Evolutionary conservation across 139 green algal genomes (phyloP), one percentile per base, ranked within the genome.

Genomic region (Volvox reticuliferus): DNA sequence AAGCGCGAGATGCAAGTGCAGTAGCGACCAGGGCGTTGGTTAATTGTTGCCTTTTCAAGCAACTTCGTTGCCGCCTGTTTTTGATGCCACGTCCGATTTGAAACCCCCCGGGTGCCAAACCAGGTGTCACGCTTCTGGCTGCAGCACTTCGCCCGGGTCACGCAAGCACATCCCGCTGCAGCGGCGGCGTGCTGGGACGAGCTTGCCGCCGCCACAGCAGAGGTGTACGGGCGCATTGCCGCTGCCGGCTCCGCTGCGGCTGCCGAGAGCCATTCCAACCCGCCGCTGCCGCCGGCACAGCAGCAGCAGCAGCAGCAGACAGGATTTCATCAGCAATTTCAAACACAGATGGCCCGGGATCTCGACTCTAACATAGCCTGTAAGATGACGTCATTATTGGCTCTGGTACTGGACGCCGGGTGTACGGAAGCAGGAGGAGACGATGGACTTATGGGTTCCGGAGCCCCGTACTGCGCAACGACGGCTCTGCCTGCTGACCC

Each of bases 91-190:
- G 44, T 55, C 44, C 9, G 44, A 55, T 55, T 9, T 55, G 9
- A 55, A 14, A 9, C 44, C 44, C 5, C 44, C 44, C 44, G 5
- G 44, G 5, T 55, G 44, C 44, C 44, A 55, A 55, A 55, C 12
- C 61, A 89, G 85, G 69, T 89, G 0, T 79, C 85, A 2, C 37
- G 69, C 0, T 89, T 89, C 85, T 89, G 69, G 85, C 44, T 89
- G 85, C 85, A 82, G 28, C 85, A 89, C 85, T 19, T 37, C 2
- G 69, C n/a, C 44, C 71, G 71, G 0, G 44, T 75, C 28, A 71
- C 69, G 0, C 85, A 89, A 37, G 68, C 85, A 3, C 69, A 89
- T 68, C 85, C 85, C 2, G 44, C 69, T 22, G 85, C 85, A 44
- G 85, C 85, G 6, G 85, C 69, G 0, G 36, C 26, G 2, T 89